phyloP scores from a whole-genome alignment of 805 yeast genomes.

The Candida sithepensis region DNA sequence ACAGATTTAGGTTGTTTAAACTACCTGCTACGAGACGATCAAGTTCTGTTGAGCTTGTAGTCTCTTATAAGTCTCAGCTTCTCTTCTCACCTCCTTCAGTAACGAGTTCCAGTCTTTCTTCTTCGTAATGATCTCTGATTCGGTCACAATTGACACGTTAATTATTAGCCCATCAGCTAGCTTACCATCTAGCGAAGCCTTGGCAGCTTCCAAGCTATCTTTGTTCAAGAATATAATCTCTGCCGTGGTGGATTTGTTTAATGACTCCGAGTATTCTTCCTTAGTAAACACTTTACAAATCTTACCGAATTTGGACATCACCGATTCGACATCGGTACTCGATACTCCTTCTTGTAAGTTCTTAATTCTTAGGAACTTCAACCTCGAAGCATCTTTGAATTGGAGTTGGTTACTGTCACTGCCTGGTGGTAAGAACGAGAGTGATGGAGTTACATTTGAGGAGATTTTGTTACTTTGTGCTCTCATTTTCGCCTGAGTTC shows the following conservation, averaged over 20 bases:
- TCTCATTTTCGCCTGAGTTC: too few relatives aligned
- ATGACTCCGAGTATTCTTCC: conserved; percentile 21
- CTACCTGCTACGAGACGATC: too few relatives aligned
- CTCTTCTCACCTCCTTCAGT: conserved; percentile 1
- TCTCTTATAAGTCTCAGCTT: conserved; percentile 1
- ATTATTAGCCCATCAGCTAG: conserved; percentile 43
- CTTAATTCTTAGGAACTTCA: conserved; percentile 26
- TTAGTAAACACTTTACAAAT: conserved; percentile 21
- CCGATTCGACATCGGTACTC: conserved; percentile 25
- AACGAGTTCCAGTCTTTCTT: conserved; percentile 2
- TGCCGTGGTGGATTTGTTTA: conserved; percentile 34
- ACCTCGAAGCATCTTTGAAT: conserved; percentile 22
- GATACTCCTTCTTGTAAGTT: conserved; percentile 32
- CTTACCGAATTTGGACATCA: conserved; percentile 22
- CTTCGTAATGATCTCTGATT: conserved; percentile 10
- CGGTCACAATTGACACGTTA: conserved; percentile 29
- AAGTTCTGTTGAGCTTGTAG: neutral
- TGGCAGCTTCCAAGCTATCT: conserved; percentile 28
- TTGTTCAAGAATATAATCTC: conserved; percentile 33
- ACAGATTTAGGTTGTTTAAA: too few relatives aligned
- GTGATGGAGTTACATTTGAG: neutral
- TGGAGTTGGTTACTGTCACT: conserved; percentile 3
- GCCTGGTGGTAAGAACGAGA: neutral
- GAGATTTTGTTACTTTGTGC: too few relatives aligned
- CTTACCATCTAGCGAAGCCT: conserved; percentile 36